Base-by-base conservation (phyloP, 306 rosid species). In the Glycine tomentella region DNA sequence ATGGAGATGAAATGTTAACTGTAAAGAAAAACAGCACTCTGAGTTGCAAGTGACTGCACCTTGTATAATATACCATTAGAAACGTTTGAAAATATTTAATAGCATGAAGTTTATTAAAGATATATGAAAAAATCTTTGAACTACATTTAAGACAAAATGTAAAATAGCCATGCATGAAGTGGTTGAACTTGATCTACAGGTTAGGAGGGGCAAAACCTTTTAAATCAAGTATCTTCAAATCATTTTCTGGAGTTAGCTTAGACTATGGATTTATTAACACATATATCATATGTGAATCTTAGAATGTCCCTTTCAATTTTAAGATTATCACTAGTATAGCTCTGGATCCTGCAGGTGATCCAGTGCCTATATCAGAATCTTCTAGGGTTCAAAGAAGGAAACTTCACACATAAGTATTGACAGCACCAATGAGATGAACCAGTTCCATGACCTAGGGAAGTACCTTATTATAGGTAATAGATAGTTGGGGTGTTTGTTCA, bases 1-100 rank as follows among this genome's bases (percentile, higher is more conserved):
- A 83, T 6, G 81, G 72, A 73, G 91, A 65, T 65, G 97, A 88
- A 86, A 95, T 80, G 74, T 73, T 58, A 66, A 95, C 97, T 95
- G 87, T 20, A 81, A 79, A 69, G 36, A 58, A 71, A 76, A 79
- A 25, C 48, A 20, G 57, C 6, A 13, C 45, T 72, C 63, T 72
- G 63, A 81, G 70, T 48, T n/a, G n/a, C n/a, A n/a, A n/a, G n/a
- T n/a, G n/a, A n/a, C n/a, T n/a, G n/a, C n/a, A n/a, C n/a, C n/a
- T n/a, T n/a, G n/a, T n/a, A n/a, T n/a, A n/a, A n/a, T n/a, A n/a
- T n/a, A n/a, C n/a, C n/a, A n/a, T n/a, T n/a, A n/a, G n/a, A n/a
- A n/a, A n/a, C n/a, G n/a, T n/a, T n/a, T n/a, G n/a, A n/a, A n/a
- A n/a, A n/a, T n/a, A n/a, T n/a, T n/a, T n/a, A n/a, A n/a, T n/a